Evolutionary conservation across 495 filamentous ascomycete genomes (phyloP).

Genomic region (Talaromyces nanjingensis): DNA sequence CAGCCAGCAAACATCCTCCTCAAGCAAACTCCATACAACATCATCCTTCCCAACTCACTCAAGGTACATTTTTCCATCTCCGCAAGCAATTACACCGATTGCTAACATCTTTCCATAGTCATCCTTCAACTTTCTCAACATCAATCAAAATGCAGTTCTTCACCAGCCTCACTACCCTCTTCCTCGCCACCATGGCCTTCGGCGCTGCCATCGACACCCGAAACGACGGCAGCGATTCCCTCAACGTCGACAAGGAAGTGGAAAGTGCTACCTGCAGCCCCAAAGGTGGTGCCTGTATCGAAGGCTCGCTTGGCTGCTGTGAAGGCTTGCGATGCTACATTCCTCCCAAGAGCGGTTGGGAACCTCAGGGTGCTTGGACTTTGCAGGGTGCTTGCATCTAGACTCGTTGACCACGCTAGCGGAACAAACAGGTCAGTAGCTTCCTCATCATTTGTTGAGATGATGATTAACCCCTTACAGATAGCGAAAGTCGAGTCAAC

Average conservation of each 20-base stretch:
- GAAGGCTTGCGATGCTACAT: conserved; percentile 1
- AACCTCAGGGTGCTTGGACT: background rate
- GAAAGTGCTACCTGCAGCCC: background rate
- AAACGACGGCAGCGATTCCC: background rate
- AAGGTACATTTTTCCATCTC: background rate
- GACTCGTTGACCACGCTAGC: no score
- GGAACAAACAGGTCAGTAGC: background rate
- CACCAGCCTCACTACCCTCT: conserved; percentile 6
- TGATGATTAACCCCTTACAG: background rate
- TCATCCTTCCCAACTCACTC: background rate
- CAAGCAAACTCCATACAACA: background rate
- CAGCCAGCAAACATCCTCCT: background rate
- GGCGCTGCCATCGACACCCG: conserved; percentile 9
- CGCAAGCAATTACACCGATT: background rate
- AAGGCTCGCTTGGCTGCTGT: background rate
- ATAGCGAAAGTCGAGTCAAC: background rate
- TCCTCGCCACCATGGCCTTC: conserved; percentile 5
- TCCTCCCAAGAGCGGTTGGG: conserved; percentile 7
- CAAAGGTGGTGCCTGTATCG: conserved; percentile 4
- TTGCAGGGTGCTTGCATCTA: conserved; percentile 6
- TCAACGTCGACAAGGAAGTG: background rate
- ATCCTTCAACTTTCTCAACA: background rate
- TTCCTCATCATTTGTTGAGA: background rate
- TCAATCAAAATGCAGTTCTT: conserved; percentile 6
- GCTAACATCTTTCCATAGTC: background rate